Evolutionary conservation across 169 alveolate genomes (phyloP), one percentile per base, ranked within the genome.

Genomic region (Eimeria falciformis): DNA sequence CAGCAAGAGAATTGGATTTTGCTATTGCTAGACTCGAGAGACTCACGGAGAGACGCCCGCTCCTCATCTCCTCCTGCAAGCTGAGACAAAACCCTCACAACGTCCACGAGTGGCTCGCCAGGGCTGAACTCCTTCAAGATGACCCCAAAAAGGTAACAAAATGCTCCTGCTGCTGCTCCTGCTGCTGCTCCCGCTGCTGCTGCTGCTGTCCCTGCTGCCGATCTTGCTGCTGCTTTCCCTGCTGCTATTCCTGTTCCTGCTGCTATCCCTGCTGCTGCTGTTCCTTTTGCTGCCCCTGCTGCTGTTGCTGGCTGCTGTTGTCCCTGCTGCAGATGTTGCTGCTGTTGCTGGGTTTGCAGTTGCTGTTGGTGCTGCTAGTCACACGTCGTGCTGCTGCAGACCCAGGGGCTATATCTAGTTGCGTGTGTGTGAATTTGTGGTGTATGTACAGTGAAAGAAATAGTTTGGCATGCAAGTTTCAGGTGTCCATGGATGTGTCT

Each of bases 31-130:
- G 91, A 33, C 91, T 87, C 43, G 95, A 58, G 45, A 69, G 40
- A 27, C 95, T 58, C 90, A 91, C 68, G 93, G 94, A 78, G n/a
- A 68, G 92, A 29, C 81, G 95, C 2, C 91, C 95, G 37, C 43
- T 69, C 45, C 82, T 92, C 27, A 56, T 92, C 53, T 91, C 94
- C 65, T 90, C 94, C 12, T 94, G 92, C 56, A 94, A 94, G 90
- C 94, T 98, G 47, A 96, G 98, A 68, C 97, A 97, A 92, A 98
- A 98, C 92, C 98, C 98, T 21, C 97, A 97, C 96, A 97, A 97
- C 95, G 98, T 97, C 40, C 95, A 97, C 83, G 98, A 97, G 84
- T 98, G 99, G 99, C 92, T 97, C 27, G 95, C 97, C 90, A 91
- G 97, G 17, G 96, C 94, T 23, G 93, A 95, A 58, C 78, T 92